Percentiles rank a stretch among this genome's conserved stretches.
These are phyloP conservation scores for Aspergillus puulaauensis DNA, from an alignment of 2,329 filamentous ascomycete genomes.

Conservation along the genomic window DNA sequence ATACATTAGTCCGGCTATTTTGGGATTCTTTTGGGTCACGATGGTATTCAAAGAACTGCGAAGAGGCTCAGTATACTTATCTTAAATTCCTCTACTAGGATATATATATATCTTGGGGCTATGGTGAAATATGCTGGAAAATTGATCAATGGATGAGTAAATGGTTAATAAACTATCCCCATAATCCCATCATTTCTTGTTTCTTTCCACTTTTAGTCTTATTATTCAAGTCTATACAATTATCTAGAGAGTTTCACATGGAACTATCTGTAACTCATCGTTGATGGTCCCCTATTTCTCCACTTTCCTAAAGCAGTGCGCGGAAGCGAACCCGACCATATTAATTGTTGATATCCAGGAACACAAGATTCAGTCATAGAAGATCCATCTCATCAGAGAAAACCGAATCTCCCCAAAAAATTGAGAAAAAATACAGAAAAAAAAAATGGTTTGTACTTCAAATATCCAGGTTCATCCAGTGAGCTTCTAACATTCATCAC, in stretches of 20 bases:
- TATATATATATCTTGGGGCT: background rate
- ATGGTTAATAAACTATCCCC: background rate
- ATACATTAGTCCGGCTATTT: conserved; percentile 17
- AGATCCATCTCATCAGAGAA: too few relatives aligned
- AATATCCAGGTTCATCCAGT: too few relatives aligned
- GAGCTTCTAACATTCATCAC: background rate
- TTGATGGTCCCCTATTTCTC: background rate
- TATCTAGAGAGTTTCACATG: background rate
- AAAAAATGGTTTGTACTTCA: too few relatives aligned
- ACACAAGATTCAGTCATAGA: too few relatives aligned
- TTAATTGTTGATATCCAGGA: background rate
- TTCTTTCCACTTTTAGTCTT: background rate
- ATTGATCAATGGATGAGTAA: background rate
- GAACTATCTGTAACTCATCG: background rate
- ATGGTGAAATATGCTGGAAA: background rate
- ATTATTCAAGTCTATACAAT: background rate
- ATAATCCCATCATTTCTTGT: background rate
- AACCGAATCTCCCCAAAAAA: too few relatives aligned
- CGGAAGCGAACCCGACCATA: background rate
- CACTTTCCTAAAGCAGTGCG: background rate
- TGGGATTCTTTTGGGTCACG: background rate
- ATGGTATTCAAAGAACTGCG: background rate
- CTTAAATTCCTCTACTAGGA: background rate
- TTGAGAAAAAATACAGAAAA: too few relatives aligned
- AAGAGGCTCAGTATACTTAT: background rate